Percentiles rank a stretch among this genome's conserved stretches.
phyloP scores from a whole-genome alignment of 2,329 filamentous ascomycete species.

The Pestalotiopsis sp. region DNA sequence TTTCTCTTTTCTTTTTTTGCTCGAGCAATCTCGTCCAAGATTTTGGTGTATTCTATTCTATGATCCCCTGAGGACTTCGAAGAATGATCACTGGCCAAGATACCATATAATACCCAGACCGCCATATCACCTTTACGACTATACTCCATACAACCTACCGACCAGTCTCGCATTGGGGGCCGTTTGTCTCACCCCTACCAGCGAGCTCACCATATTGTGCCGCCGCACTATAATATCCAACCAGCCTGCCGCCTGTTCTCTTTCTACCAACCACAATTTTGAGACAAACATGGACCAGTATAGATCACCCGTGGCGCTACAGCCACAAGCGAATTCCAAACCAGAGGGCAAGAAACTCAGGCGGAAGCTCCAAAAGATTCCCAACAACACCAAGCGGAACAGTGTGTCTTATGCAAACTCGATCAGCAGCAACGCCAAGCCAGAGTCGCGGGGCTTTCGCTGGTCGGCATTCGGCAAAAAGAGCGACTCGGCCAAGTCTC shows the following conservation, averaged over 20 bases:
- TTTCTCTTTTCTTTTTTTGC: neutral
- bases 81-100: neutral
- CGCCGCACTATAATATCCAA: neutral
- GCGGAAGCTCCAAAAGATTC: slow-evolving; percentile 33
- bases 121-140: neutral
- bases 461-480: slow-evolving; percentile 15
- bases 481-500: slow-evolving; percentile 15
- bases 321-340: slow-evolving; percentile 16
- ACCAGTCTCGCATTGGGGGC: neutral
- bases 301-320: neutral
- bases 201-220: neutral
- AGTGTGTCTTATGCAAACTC: slow-evolving; percentile 20
- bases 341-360: slow-evolving; percentile 32
- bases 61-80: neutral
- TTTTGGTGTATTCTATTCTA: too few relatives aligned
- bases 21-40: too few relatives aligned
- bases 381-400: slow-evolving; percentile 21
- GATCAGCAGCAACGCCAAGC: neutral
- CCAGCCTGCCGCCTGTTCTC: neutral
- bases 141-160: neutral
- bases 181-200: neutral
- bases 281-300: slow-evolving; percentile 2
- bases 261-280: neutral
- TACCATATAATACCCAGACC: neutral
- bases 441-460: neutral